Evolutionary conservation across 768 basidiomycete genomes (phyloP), one percentile per base, ranked within the genome.

Genomic region (Trametes cingulata): DNA sequence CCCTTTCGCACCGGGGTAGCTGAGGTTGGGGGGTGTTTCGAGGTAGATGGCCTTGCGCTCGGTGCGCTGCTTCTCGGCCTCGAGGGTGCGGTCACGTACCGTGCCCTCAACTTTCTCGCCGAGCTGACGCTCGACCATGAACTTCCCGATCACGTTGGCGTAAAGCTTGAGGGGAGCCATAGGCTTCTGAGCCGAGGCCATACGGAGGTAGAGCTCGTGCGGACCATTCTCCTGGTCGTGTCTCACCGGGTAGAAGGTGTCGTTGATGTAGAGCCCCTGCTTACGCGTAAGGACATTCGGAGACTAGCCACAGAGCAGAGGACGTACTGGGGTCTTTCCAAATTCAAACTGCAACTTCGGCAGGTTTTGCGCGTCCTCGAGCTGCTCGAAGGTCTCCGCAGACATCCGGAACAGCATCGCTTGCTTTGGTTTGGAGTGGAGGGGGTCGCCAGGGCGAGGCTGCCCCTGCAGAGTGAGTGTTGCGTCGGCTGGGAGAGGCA

Each of bases 371-470:
- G 71, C 72, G 0, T 78, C 74, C 42, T 85, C 81, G 42, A 91
- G 81, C 0, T 86, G 86, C 56, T 89, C 85, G 60, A 91, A 77
- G 0, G 87, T 84, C 71, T 90, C 87, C 35, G 82, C 78, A 4
- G 90, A 84, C 81, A 92, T 79, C 57, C 88, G 85, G 40, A 92
- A 81, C 50, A 92, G 76, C 83, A 91, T 85, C 48, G 90, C 90
- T 24, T 81, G 80, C 76, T 89, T 90, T 13, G 85, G 84, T 60
- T 81, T 83, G 3, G 86, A 78, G 35, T 83, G 82, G 35, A 80
- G 69, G 0, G 81, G 75, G 61, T 82, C 85, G 45, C 82, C 85
- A 35, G 83, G 82, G 46, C 76, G 75, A 1, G 84, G 77, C 65
- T 80, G 78, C 33, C 85, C 83, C 42, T 85, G 80, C 42, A 92